Conservation (phyloP, 306 rosid species). For the Dryas octopetala region DNA sequence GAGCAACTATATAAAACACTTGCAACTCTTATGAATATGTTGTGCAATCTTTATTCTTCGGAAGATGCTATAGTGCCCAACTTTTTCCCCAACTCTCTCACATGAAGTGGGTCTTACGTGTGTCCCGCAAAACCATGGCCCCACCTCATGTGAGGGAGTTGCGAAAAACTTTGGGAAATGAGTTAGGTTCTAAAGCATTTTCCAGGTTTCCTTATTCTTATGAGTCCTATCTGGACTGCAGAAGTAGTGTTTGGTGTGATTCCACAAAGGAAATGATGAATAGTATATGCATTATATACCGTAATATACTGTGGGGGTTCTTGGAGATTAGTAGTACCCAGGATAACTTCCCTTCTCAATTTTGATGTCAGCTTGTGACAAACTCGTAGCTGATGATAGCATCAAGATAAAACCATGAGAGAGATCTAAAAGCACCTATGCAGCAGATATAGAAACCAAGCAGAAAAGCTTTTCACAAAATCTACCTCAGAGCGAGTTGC, state of each 20-base stretch:
- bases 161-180: no score
- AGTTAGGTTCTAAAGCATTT: no score
- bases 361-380: slow-evolving; percentile 88
- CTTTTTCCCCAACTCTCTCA: no score
- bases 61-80: no score
- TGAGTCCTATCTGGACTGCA: background rate
- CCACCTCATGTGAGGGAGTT: no score
- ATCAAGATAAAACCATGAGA: slow-evolving; percentile 19
- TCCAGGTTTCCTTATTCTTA: no score
- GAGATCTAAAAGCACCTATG: slow-evolving; percentile 22
- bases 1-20: background rate
- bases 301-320: slow-evolving; percentile 75
- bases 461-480: slow-evolving; percentile 15
- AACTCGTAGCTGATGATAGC: slow-evolving; percentile 71
- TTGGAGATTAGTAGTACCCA: slow-evolving; percentile 74
- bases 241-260: no score
- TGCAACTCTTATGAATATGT: background rate
- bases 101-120: no score
- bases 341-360: slow-evolving; percentile 77
- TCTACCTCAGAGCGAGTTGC: slow-evolving; percentile 96
- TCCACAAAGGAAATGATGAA: slow-evolving; percentile 3
- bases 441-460: slow-evolving; percentile 5
- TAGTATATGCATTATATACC: slow-evolving; percentile 39
- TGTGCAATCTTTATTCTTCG: background rate
- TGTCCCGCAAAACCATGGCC: no score